A percentile compares a stretch with the other conserved stretches of the same genome.
phyloP scores from a whole-genome alignment of 371 early-diverging fungal genomes.

The Rhizopus microsporus region DNA sequence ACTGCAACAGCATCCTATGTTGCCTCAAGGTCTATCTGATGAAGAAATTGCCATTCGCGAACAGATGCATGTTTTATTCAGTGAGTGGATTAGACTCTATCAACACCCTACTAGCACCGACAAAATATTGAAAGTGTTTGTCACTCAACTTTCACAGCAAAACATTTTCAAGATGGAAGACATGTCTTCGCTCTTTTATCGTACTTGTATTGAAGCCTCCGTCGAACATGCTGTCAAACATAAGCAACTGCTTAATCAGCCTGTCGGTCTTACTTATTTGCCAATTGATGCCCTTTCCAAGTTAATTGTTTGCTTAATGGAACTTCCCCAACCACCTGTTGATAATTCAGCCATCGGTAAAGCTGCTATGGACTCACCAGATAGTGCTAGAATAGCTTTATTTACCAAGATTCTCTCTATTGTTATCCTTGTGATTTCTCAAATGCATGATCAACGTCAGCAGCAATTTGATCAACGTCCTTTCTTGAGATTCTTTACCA shows the following conservation, averaged over 20 bases:
- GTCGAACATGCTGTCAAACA: conserved; percentile 75
- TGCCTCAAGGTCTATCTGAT: conserved; percentile 31
- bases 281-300: conserved; percentile 86
- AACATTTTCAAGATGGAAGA: conserved; percentile 77
- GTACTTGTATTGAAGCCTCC: conserved; percentile 83
- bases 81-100: conserved; percentile 90
- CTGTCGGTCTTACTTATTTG: conserved; percentile 62
- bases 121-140: conserved; percentile 63
- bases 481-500: conserved; percentile 87
- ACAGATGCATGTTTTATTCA: conserved; percentile 70
- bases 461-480: conserved; percentile 90
- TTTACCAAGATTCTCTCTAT: conserved; percentile 83
- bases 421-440: conserved; percentile 79
- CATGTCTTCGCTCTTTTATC: conserved; percentile 83
- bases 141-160: conserved; percentile 76
- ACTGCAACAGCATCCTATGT: not conserved
- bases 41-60: conserved; percentile 58
- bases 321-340: conserved; percentile 44
- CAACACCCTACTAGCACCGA: conserved; percentile 82
- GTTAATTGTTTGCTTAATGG: conserved; percentile 72
- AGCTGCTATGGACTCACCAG: conserved; percentile 18
- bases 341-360: conserved; percentile 28
- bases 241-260: conserved; percentile 48
- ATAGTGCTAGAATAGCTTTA: conserved; percentile 53
- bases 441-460: conserved; percentile 80